Conservation (phyloP, 129 eudicot species). For the Artemisia argyi region DNA sequence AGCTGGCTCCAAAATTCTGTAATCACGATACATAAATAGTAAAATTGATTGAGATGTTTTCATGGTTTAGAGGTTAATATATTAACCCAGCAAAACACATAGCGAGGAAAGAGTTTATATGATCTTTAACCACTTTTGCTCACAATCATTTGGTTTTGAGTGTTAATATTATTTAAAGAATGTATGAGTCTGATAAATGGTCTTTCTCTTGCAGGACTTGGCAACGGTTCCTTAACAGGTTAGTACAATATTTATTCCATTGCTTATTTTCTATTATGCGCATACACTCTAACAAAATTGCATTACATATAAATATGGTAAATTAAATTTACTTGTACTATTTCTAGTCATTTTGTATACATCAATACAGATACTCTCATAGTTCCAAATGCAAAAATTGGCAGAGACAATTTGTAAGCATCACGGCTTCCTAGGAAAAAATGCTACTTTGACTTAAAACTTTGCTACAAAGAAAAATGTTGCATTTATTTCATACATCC, state of each 20-base stretch:
- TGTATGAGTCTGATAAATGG: slow-evolving; percentile 11
- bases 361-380: neutral
- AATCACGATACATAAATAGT: neutral
- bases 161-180: neutral
- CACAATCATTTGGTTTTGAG: neutral
- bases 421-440: no score
- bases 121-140: neutral
- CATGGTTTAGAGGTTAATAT: neutral
- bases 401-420: no score
- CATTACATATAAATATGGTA: neutral
- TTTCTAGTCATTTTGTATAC: neutral
- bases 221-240: slow-evolving; percentile 67
- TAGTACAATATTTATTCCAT: slow-evolving; percentile 8
- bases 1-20: neutral
- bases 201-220: slow-evolving; percentile 58
- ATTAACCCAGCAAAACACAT: neutral
- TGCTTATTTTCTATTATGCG: neutral
- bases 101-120: neutral
- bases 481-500: no score
- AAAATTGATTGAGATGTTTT: neutral
- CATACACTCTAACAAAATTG: no score
- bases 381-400: neutral
- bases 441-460: no score
- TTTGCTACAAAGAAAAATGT: no score
- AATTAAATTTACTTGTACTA: neutral